Percentiles rank a stretch among this genome's conserved stretches.
These are phyloP conservation scores for Rhinocladiella similis DNA, from an alignment of 2,329 filamentous ascomycete species.

Conservation along the genomic window DNA sequence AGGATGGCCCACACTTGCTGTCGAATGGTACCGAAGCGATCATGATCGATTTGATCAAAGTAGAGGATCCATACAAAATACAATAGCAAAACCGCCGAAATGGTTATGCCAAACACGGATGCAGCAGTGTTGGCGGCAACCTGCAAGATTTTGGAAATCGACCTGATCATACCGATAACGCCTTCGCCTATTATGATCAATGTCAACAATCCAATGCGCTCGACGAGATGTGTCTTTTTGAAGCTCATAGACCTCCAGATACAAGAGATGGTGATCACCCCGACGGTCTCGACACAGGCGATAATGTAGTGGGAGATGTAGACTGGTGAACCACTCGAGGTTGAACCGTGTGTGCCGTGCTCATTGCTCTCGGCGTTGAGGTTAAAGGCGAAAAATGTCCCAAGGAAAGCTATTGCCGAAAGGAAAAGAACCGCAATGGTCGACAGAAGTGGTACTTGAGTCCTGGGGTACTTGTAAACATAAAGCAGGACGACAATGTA, in stretches of 20 bases:
- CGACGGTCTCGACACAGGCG: constrained; percentile 53
- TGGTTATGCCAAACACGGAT: background rate
- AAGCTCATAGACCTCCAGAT: constrained; percentile 60
- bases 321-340: constrained; percentile 36
- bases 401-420: constrained; percentile 13
- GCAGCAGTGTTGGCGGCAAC: constrained; percentile 27
- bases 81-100: constrained; percentile 22
- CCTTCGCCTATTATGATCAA: constrained; percentile 68
- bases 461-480: constrained; percentile 14
- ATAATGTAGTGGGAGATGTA: constrained; percentile 30
- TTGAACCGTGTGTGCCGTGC: background rate
- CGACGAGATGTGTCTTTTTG: constrained; percentile 62
- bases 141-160: constrained; percentile 37
- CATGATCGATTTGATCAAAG: constrained; percentile 56
- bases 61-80: constrained; percentile 65
- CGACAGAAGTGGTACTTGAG: constrained; percentile 8
- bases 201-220: constrained; percentile 63
- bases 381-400: constrained; percentile 37
- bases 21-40: constrained; percentile 53
- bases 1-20: constrained; percentile 55
- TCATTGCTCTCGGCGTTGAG: constrained; percentile 15
- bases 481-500: constrained; percentile 42
- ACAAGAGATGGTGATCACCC: constrained; percentile 55
- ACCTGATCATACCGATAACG: constrained; percentile 39
- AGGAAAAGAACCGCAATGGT: constrained; percentile 11